These are phyloP conservation scores for Hymenoscyphus infarciens DNA, from an alignment of 2,329 filamentous ascomycete species.

Conservation along the genomic window DNA sequence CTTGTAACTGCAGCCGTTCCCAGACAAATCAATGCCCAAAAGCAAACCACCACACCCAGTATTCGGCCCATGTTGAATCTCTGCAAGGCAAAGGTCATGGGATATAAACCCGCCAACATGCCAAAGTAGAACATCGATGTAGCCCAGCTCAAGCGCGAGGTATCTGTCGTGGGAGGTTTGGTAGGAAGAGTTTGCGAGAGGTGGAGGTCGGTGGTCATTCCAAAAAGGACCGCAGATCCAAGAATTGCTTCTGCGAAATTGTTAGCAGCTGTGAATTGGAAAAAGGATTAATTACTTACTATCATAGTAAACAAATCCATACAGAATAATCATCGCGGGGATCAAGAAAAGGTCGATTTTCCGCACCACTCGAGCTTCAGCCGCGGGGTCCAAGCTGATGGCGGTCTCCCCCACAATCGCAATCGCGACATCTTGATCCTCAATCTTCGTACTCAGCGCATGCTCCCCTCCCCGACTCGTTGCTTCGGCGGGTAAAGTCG, in stretches of 20 bases:
- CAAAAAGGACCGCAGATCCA: conserved; percentile 68
- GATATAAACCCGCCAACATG: conserved; percentile 70
- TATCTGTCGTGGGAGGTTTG: conserved; percentile 56
- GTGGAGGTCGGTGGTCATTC: conserved; percentile 67
- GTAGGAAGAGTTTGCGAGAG: conserved; percentile 52
- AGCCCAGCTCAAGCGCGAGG: conserved; percentile 68
- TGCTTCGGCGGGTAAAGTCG: neutral
- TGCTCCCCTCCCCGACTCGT: neutral
- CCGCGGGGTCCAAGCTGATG: conserved; percentile 46
- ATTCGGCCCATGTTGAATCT: conserved; percentile 62
- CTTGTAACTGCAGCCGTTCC: conserved; percentile 63
- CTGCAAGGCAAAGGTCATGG: conserved; percentile 68
- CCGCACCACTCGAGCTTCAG: conserved; percentile 54
- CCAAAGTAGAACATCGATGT: conserved; percentile 79
- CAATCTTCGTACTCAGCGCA: neutral
- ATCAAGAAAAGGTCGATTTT: conserved; percentile 68
- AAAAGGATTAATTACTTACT: conserved; percentile 39
- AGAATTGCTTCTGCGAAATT: conserved; percentile 56
- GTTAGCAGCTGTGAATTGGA: neutral
- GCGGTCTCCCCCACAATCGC: conserved; percentile 30
- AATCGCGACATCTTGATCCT: conserved; percentile 28
- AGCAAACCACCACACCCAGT: conserved; percentile 58
- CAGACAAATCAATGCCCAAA: conserved; percentile 67
- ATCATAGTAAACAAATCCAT: conserved; percentile 68
- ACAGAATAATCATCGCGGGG: conserved; percentile 62